Evolutionary conservation across 2,329 filamentous ascomycete genomes (phyloP).

Genomic region (Colletotrichum caudatum): DNA sequence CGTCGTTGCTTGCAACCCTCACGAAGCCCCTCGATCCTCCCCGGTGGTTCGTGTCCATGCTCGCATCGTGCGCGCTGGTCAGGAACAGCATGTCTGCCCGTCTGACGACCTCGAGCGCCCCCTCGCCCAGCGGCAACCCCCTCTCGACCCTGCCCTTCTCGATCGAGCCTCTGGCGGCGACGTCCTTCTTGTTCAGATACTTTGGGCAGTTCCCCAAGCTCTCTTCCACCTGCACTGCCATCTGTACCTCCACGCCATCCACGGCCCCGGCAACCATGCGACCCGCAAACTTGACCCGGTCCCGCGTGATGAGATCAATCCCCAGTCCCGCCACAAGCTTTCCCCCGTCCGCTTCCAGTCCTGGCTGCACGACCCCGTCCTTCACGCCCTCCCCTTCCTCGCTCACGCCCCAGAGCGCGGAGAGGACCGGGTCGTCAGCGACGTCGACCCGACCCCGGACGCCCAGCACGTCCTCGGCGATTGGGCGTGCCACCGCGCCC

Average conservation of each 20-base stretch:
- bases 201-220: conserved; percentile 88
- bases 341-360: conserved; percentile 52
- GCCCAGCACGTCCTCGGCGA: conserved; percentile 74
- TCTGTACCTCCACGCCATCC: conserved; percentile 56
- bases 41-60: conserved; percentile 88
- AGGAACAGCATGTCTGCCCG: conserved; percentile 84
- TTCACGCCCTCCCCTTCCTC: conserved; percentile 53
- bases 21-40: conserved; percentile 82
- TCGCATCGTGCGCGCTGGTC: conserved; percentile 71
- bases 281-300: conserved; percentile 80
- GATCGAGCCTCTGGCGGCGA: conserved; percentile 53
- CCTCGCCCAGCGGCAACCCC: conserved; percentile 59
- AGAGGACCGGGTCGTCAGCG: conserved; percentile 76
- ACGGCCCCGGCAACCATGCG: conserved; percentile 74
- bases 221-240: conserved; percentile 77
- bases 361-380: conserved; percentile 52
- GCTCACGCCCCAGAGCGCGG: conserved; percentile 67
- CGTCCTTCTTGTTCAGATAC: conserved; percentile 81
- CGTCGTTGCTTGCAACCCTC: conserved; percentile 71
- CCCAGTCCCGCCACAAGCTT: conserved; percentile 65
- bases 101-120: conserved; percentile 69
- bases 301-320: conserved; percentile 75
- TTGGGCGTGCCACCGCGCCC: conserved; percentile 71
- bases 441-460: conserved; percentile 72
- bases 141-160: conserved; percentile 44